Base-by-base conservation (phyloP, 345 rosid species). In the Pistacia vera region DNA sequence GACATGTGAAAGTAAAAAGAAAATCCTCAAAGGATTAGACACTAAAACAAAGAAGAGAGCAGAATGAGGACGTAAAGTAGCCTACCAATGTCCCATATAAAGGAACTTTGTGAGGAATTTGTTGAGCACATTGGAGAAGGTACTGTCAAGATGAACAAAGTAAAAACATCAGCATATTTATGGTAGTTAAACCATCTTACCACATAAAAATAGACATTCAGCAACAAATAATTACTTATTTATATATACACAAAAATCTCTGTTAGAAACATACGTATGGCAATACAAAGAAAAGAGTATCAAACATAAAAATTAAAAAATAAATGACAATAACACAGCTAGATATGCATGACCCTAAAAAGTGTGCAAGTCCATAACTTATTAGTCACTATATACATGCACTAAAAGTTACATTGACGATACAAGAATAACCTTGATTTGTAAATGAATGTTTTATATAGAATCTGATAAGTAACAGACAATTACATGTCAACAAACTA, bases 61-160 rank as follows among this genome's bases (percentile, higher is more conserved):
- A 66, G 30, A 72, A 73, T 64, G 41, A 48, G 72, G 41, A 68
- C 12, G 17, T 12, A n/a, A 72, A 78, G 74, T 81, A 70, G 71
- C 92, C 44, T 90, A 92, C 98, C 99, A 92, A 66, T 73, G 99
- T 86, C 41, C 91, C 95, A 71, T 92, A 93, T 41, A 96, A 76
- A 62, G 99, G 95, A 89, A 88, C 85, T 88, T 94, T 93, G 87
- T 93, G 98, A 80, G 99, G 98, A 88, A 94, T 87, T 71, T 93
- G 95, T 69, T 90, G 91, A 8, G 93, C 92, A 70, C 98, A 96
- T 62, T 90, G 90, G 65, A 94, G 83, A 81, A 96, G 84, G 79
- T 81, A 91, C 98, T 93, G 97, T 49, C 65, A 74, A n/a, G 68
- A 80, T 33, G 72, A 75, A 76, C 61, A 79, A 57, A 56, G 18